Evolutionary conservation across 2,329 filamentous ascomycete genomes (phyloP).

Genomic region (Diplodia seriata): DNA sequence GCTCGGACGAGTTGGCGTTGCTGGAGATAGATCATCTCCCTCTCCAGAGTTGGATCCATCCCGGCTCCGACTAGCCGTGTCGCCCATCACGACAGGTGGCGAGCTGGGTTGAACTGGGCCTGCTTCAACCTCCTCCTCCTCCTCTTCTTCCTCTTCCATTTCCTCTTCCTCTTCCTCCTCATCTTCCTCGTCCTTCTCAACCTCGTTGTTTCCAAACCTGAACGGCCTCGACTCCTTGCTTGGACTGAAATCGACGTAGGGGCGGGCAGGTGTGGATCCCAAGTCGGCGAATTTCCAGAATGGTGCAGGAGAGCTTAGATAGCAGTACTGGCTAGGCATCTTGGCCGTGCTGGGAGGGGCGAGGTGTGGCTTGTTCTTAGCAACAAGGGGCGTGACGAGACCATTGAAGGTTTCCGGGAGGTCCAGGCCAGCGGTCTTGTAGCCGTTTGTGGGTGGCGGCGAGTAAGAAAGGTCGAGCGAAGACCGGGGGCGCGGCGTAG

Average conservation of each 20-base stretch:
- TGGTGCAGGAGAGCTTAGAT: conserved; percentile 81
- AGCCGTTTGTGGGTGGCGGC: conserved; percentile 28
- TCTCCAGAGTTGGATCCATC: conserved; percentile 30
- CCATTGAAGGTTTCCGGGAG: conserved; percentile 38
- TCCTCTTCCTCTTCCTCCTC: conserved; percentile 39
- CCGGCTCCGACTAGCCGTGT: conserved; percentile 40
- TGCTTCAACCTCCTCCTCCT: conserved; percentile 40
- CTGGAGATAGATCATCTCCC: conserved; percentile 27
- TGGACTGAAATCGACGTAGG: conserved; percentile 44
- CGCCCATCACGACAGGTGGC: conserved; percentile 45
- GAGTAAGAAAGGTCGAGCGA: conserved; percentile 28
- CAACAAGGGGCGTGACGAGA: conserved; percentile 72
- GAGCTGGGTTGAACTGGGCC: conserved; percentile 45
- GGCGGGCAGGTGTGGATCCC: conserved; percentile 70
- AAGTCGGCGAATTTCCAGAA: conserved; percentile 89
- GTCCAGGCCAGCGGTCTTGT: conserved; percentile 27
- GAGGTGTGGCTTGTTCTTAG: conserved; percentile 74
- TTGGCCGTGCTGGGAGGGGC: conserved; percentile 82
- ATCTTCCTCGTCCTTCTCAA: conserved; percentile 37
- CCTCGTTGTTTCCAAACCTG: conserved; percentile 31
- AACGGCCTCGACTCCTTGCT: conserved; percentile 43
- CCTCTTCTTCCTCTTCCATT: conserved; percentile 37
- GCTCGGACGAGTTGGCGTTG: conserved; percentile 31
- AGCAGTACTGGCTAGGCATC: conserved; percentile 83
- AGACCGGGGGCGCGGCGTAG: conserved; percentile 21